Conservation (phyloP, 257 asterid species). For the Mentha longifolia region DNA sequence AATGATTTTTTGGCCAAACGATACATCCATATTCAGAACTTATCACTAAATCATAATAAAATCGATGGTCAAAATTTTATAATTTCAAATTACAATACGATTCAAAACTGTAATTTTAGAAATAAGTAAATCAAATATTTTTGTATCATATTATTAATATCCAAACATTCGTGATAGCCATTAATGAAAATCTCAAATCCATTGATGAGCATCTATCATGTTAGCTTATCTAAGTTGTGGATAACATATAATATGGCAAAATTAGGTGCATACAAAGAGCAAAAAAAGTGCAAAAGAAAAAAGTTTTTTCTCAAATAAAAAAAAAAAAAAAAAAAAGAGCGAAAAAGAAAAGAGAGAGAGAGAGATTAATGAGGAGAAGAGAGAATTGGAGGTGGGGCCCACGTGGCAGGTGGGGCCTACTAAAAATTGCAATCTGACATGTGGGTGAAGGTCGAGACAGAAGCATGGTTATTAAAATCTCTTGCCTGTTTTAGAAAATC, state of each 20-base stretch:
- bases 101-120: no score
- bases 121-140: no score
- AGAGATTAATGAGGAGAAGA: no score
- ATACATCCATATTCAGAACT: no score
- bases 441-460: conserved; percentile 59
- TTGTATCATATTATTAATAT: no score
- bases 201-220: conserved; percentile 1
- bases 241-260: not conserved
- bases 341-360: no score
- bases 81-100: not conserved
- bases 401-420: conserved; percentile 31
- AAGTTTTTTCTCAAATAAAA: no score
- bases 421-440: conserved; percentile 34
- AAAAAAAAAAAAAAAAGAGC: no score
- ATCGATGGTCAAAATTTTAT: not conserved
- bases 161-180: not conserved
- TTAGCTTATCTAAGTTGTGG: not conserved
- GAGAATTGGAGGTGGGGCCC: conserved; percentile 9
- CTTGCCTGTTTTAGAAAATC: conserved; percentile 50
- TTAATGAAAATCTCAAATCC: not conserved
- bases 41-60: no score
- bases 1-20: no score
- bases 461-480: conserved; percentile 48
- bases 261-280: no score
- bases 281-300: no score